Percentiles rank a stretch among this genome's conserved stretches.
phyloP scores from a whole-genome alignment of 371 early-diverging fungal species.

The Rhizopus stolonifer region DNA sequence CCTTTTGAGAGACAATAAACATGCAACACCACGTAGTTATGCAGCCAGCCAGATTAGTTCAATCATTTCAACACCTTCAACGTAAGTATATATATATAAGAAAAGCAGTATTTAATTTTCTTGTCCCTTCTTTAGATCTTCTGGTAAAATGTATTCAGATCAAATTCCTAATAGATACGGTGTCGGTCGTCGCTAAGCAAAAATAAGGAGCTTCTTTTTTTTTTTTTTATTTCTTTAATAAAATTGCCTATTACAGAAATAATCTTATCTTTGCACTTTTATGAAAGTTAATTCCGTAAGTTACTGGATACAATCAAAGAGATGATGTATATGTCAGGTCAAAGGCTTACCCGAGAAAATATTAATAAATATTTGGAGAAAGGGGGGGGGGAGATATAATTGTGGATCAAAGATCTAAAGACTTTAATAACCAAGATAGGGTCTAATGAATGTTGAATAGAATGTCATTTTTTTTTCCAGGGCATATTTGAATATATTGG shows the following conservation, averaged over 20 bases:
- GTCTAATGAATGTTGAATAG: too few relatives aligned
- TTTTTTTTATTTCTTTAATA: neutral
- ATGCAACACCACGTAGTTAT: slow-evolving; percentile 6
- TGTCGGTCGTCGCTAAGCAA: slow-evolving; percentile 7
- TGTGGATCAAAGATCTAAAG: too few relatives aligned
- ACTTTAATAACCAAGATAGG: too few relatives aligned
- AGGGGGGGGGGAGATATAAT: too few relatives aligned
- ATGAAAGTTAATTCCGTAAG: neutral
- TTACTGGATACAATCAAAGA: too few relatives aligned
- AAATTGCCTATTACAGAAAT: neutral
- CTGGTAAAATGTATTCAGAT: slow-evolving; percentile 34
- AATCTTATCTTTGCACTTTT: neutral
- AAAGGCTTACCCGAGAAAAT: too few relatives aligned
- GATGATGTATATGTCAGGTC: too few relatives aligned
- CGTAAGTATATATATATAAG: slow-evolving; percentile 9
- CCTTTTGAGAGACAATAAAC: slow-evolving; percentile 28
- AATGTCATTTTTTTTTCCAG: too few relatives aligned
- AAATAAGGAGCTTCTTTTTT: neutral
- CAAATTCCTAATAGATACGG: slow-evolving; percentile 24
- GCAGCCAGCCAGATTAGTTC: slow-evolving; percentile 16
- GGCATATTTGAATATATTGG: too few relatives aligned
- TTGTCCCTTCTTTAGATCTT: slow-evolving; percentile 5
- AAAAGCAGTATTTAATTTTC: neutral
- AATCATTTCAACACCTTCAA: slow-evolving; percentile 13
- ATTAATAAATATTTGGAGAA: too few relatives aligned